Evolutionary conservation across 2,329 filamentous ascomycete genomes (phyloP), one percentile per base, ranked within the genome.

Genomic region (Penicillium sp.): DNA sequence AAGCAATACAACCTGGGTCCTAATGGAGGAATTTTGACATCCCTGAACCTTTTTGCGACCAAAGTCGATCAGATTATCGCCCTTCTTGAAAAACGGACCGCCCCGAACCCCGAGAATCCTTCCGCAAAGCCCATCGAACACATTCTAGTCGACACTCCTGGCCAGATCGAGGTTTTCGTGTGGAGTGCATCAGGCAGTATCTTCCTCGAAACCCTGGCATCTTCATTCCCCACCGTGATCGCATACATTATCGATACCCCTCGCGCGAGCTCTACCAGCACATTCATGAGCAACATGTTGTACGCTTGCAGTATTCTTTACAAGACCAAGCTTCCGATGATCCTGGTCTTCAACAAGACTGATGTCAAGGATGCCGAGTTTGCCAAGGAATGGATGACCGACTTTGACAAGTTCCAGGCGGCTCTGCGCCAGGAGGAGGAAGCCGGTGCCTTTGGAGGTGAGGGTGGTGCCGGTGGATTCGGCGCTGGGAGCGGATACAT

Each of bases 231-330:
- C 0, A 99, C 96, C 0, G 92, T 99, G 42, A 92, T 99, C 69
- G 95, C 95, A 58, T 99, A 98, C 78, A 86, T 99, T 60, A 96
- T 99, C 76, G 95, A 99, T 77, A 99, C 95, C 1, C 95, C 96
- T 3, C 88, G 95, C 55, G 96, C 93, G 14, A 88, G 90, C 38
- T 96, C 92, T 41, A 98, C 95, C 0, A 93, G 90, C 63, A 99
- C 95, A 0, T 99, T 99, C 78, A 99, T 99, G 95, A 96, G 91
- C 75, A 99, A 99, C 79, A 99, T 99, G 95, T 88, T 99, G 45
- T 99, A 99, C 77, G 95, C 95, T 22, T 98, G 95, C 83, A 96
- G 91, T 61, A 99, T 99, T 65, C 85, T 99, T 15, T 99, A 99
- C 85, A 98, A 98, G 82, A 98, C 94, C 1, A 96, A 96, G 75